Conservation (phyloP, 2,329 filamentous ascomycete species). For the Alternaria infectoria region DNA sequence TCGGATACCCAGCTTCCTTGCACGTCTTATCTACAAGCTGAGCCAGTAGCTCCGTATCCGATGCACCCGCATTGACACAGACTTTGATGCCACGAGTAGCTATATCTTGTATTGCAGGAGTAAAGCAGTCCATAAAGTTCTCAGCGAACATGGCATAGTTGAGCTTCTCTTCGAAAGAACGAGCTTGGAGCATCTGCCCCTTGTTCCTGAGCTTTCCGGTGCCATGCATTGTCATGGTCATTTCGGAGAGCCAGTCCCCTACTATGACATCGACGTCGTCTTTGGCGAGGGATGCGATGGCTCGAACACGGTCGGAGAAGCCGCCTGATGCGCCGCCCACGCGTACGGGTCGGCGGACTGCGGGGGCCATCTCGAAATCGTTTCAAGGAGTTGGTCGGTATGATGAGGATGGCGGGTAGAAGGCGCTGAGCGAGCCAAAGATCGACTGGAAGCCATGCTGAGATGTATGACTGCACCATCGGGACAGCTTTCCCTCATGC, state of each 20-base stretch:
- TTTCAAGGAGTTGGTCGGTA: background rate
- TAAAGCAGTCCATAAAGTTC: slow-evolving; percentile 58
- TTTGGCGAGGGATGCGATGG: slow-evolving; percentile 51
- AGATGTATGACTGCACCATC: background rate
- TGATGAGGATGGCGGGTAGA: background rate
- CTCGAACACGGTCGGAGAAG: slow-evolving; percentile 53
- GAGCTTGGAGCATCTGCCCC: slow-evolving; percentile 49
- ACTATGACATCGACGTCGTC: slow-evolving; percentile 43
- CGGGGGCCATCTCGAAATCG: slow-evolving; percentile 25
- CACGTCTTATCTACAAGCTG: slow-evolving; percentile 35
- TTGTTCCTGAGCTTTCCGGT: slow-evolving; percentile 37
- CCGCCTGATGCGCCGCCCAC: slow-evolving; percentile 54
- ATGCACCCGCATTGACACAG: slow-evolving; percentile 42
- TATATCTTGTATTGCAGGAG: slow-evolving; percentile 45
- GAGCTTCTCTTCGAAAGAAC: slow-evolving; percentile 49
- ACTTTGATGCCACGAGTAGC: slow-evolving; percentile 38
- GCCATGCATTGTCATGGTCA: slow-evolving; percentile 40
- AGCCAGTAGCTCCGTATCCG: slow-evolving; percentile 34
- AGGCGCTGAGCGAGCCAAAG: background rate
- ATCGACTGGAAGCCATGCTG: background rate
- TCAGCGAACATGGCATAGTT: slow-evolving; percentile 37
- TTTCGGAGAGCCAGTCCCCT: slow-evolving; percentile 41
- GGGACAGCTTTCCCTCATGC: background rate
- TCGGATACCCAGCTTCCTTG: slow-evolving; percentile 27
- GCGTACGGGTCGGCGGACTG: slow-evolving; percentile 44